Evolutionary conservation across 2,329 filamentous ascomycete species (phyloP).

Genomic region (Botrytis fabae): DNA sequence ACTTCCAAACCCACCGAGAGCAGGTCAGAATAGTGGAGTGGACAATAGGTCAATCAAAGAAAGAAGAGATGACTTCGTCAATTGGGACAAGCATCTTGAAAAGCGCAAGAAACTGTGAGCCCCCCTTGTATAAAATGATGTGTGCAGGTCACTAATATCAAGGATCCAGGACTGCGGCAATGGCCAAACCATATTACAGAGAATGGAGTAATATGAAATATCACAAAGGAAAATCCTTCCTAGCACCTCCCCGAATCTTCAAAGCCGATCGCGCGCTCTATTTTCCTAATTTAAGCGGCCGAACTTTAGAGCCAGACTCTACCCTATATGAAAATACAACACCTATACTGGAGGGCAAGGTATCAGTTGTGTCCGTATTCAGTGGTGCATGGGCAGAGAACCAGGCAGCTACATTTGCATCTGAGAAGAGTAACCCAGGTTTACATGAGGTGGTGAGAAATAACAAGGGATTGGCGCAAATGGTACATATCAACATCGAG

Average conservation of each 20-base stretch:
- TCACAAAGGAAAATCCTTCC: slow-evolving; percentile 89
- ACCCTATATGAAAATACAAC: slow-evolving; percentile 66
- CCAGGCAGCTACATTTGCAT: slow-evolving; percentile 73
- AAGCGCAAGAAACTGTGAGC: slow-evolving; percentile 72
- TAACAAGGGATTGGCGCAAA: slow-evolving; percentile 61
- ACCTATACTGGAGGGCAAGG: slow-evolving; percentile 66
- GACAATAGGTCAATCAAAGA: slow-evolving; percentile 67
- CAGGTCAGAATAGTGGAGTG: slow-evolving; percentile 80
- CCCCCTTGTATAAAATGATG: no score
- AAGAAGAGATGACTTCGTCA: slow-evolving; percentile 74
- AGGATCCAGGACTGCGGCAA: slow-evolving; percentile 63
- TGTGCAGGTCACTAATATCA: slow-evolving; percentile 19
- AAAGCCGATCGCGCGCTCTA: slow-evolving; percentile 78
- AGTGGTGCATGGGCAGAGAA: slow-evolving; percentile 82
- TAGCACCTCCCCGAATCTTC: slow-evolving; percentile 83
- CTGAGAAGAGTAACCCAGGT: slow-evolving; percentile 64
- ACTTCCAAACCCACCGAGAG: slow-evolving; percentile 67
- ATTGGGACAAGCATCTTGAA: slow-evolving; percentile 81
- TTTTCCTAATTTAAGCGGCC: slow-evolving; percentile 88
- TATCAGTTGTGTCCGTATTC: slow-evolving; percentile 79
- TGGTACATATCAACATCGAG: slow-evolving; percentile 86
- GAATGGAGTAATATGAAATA: slow-evolving; percentile 85
- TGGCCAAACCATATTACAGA: slow-evolving; percentile 88
- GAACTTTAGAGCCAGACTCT: slow-evolving; percentile 64
- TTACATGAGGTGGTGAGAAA: slow-evolving; percentile 61